Conservation (phyloP, 1,284 basidiomycete species). For the Trichosporon sp. region DNA sequence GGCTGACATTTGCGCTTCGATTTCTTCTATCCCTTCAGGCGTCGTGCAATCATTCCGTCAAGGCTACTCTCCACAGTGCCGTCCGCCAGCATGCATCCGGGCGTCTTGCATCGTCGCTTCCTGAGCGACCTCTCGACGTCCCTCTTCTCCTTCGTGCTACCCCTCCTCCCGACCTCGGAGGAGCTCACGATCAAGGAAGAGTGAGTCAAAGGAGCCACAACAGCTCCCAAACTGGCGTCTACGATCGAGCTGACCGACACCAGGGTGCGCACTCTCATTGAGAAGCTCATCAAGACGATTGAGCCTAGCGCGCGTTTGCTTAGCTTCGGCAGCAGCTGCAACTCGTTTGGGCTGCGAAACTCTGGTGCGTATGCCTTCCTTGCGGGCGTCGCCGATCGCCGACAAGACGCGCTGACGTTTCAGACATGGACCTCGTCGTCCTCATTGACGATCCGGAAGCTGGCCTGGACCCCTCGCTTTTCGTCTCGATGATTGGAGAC, state of each 20-base stretch:
- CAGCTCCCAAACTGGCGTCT: background rate
- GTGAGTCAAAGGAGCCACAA: slow-evolving; percentile 23
- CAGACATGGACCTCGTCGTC: slow-evolving; percentile 98
- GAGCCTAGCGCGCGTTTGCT: slow-evolving; percentile 84
- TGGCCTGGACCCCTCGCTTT: slow-evolving; percentile 69
- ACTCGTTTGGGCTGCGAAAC: slow-evolving; percentile 91
- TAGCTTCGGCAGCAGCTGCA: slow-evolving; percentile 87
- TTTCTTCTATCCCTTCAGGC: background rate
- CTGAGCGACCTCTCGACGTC: slow-evolving; percentile 48
- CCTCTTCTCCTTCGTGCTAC: slow-evolving; percentile 63
- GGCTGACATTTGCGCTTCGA: background rate
- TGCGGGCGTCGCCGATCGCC: background rate
- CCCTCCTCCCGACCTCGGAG: slow-evolving; percentile 77
- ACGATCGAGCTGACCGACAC: background rate
- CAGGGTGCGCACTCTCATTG: slow-evolving; percentile 79
- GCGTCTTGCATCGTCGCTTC: slow-evolving; percentile 44
- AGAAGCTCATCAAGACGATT: slow-evolving; percentile 88
- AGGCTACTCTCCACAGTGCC: background rate
- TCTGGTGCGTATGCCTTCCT: slow-evolving; percentile 58
- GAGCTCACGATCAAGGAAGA: slow-evolving; percentile 93
- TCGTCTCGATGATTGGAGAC: slow-evolving; percentile 89
- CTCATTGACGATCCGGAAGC: slow-evolving; percentile 72
- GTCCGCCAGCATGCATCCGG: slow-evolving; percentile 38
- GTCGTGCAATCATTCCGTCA: background rate
- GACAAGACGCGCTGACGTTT: background rate